These are phyloP conservation scores for Agaricus sinodeliciosus DNA, from an alignment of 768 basidiomycete species.

Conservation along the genomic window DNA sequence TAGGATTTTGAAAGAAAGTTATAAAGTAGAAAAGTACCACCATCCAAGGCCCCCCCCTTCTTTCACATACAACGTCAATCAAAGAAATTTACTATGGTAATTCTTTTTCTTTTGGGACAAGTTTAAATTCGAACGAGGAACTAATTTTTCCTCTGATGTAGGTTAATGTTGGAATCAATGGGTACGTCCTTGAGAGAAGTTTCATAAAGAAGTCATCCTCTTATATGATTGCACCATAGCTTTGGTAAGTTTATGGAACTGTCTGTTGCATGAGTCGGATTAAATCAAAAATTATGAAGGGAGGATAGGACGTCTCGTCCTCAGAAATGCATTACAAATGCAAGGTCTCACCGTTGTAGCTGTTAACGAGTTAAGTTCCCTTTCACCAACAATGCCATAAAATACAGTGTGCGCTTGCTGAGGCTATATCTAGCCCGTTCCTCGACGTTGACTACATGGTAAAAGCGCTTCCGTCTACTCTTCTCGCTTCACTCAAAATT, in stretches of 20 bases:
- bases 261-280: too few relatives aligned
- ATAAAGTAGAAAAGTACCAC: too few relatives aligned
- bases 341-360: slow-evolving; percentile 72
- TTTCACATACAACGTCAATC: too few relatives aligned
- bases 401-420: neutral
- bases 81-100: too few relatives aligned
- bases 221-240: too few relatives aligned
- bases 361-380: slow-evolving; percentile 71
- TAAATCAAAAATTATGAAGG: slow-evolving; percentile 34
- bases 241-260: too few relatives aligned
- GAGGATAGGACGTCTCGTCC: slow-evolving; percentile 95
- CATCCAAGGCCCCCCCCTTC: too few relatives aligned
- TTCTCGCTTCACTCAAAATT: neutral
- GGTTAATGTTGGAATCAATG: slow-evolving; percentile 5
- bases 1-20: too few relatives aligned
- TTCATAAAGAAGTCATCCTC: too few relatives aligned
- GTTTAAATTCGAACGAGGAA: too few relatives aligned
- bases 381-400: neutral
- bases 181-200: neutral
- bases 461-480: slow-evolving; percentile 10
- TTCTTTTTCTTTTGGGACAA: too few relatives aligned
- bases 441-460: slow-evolving; percentile 93
- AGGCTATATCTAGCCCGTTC: slow-evolving; percentile 60
- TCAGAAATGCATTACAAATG: slow-evolving; percentile 78
- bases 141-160: neutral